phyloP scores from a whole-genome alignment of 23 red algal genomes.

The Gracilaria gracilis region DNA sequence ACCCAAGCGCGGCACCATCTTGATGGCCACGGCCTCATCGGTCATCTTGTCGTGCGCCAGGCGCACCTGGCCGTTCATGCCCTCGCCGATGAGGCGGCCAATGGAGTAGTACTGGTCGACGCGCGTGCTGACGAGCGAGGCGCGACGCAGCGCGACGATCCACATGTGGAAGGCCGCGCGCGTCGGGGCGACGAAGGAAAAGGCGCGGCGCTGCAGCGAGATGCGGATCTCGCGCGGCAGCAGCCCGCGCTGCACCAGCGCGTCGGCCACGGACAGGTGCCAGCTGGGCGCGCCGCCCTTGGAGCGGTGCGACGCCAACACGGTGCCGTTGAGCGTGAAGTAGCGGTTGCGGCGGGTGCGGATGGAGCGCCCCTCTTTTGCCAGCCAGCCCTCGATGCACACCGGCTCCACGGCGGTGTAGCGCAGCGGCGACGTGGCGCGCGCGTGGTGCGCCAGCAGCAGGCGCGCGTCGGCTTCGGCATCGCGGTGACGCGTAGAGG shows the following conservation, averaged over 20 bases:
- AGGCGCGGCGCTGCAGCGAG: neutral
- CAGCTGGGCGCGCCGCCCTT: slow-evolving; percentile 32
- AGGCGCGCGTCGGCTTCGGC: slow-evolving; percentile 13
- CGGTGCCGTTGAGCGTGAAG: slow-evolving; percentile 52
- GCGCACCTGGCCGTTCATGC: slow-evolving; percentile 83
- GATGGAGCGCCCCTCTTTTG: slow-evolving; percentile 56
- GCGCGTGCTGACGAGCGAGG: neutral
- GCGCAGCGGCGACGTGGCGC: slow-evolving; percentile 50
- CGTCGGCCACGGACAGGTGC: slow-evolving; percentile 54
- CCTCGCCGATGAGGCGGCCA: slow-evolving; percentile 81
- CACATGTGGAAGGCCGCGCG: slow-evolving; percentile 37
- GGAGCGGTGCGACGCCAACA: slow-evolving; percentile 53
- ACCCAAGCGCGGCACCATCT: slow-evolving; percentile 79
- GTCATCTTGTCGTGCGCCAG: slow-evolving; percentile 79
- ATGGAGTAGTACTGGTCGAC: slow-evolving; percentile 85
- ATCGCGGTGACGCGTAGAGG: neutral
- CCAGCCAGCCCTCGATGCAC: slow-evolving; percentile 58
- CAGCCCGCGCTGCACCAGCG: slow-evolving; percentile 32
- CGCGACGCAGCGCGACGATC: slow-evolving; percentile 46
- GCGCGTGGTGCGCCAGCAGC: slow-evolving; percentile 51
- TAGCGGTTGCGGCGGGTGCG: slow-evolving; percentile 63
- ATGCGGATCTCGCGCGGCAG: slow-evolving; percentile 56
- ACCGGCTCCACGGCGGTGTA: slow-evolving; percentile 49
- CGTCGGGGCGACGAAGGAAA: slow-evolving; percentile 56
- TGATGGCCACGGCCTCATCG: slow-evolving; percentile 86